Base-by-base conservation (phyloP, 371 early-diverging fungal genomes). In the Rhizopus arrhizus region DNA sequence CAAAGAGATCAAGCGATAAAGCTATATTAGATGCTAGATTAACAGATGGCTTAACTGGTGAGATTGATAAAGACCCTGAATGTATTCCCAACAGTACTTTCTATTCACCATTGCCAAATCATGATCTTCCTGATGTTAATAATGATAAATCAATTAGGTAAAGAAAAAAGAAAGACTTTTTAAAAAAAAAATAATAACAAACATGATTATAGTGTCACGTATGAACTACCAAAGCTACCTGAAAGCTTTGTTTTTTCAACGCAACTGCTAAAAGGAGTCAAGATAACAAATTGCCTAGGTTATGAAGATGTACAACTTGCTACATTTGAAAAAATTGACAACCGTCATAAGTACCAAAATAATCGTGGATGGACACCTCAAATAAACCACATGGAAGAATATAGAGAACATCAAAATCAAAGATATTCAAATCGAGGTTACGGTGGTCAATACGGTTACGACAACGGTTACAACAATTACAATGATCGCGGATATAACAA, bases 61-160 rank as follows among this genome's bases (percentile, higher is more conserved):
- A 67, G 15, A 82, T 87, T 4, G 73, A 83, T 13, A 76, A 83
- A 31, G 92, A 93, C 59, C 78, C 85, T 0, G 74, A 84, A 12
- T 87, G 81, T 67, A 75, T 91, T 56, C 95, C 95, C 29, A 82
- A 89, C 12, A 83, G 83, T 56, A 90, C 88, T 0, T 82, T 87
- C 46, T 76, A 78, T 29, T 88, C 88, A 3, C 95, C 93, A 33
- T 61, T 92, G 10, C 73, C 70, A 0, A 81, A 81, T 32, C 78
- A 81, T 52, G 83, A 80, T 32, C 55, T 82, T 35, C 77, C 78
- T 4, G 89, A 88, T 67, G 84, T 88, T 51, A 68, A 74, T 5
- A 77, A 80, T 41, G 83, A 88, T 53, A 80, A 74, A 51, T 85
- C 87, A 8, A 71, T 85, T 28, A 78, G 78, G 81, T 80, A 62